Conservation (phyloP, 352 stramenopile species). For the Peronospora farinosa region DNA sequence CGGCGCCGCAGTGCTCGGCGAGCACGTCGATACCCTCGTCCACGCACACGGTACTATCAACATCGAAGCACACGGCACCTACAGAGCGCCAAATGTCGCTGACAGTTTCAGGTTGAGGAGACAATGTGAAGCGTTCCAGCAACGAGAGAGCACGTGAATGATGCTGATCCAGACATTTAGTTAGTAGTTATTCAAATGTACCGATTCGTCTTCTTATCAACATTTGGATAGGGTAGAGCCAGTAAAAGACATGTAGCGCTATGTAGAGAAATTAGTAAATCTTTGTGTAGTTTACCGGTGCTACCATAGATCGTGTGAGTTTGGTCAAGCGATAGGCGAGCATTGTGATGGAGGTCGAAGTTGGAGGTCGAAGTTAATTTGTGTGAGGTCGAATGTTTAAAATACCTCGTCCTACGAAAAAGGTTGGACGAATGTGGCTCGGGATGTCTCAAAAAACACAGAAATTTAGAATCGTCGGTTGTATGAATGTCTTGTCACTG, state of each 20-base stretch:
- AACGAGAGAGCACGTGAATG: constrained; percentile 16
- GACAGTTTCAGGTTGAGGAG: constrained; percentile 13
- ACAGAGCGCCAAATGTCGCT: constrained; percentile 66
- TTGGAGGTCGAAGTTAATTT: background rate
- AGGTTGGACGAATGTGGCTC: background rate
- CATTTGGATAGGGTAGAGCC: background rate
- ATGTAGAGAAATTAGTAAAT: background rate
- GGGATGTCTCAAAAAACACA: background rate
- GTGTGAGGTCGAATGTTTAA: background rate
- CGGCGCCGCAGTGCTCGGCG: constrained; percentile 92
- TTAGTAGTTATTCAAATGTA: constrained; percentile 12
- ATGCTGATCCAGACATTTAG: constrained; percentile 2
- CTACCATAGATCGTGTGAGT: constrained; percentile 20
- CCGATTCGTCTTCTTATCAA: background rate
- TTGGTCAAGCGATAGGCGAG: constrained; percentile 23
- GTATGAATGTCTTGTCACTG: background rate
- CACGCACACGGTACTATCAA: constrained; percentile 96
- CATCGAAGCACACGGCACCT: constrained; percentile 85
- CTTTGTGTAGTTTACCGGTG: constrained; percentile 14
- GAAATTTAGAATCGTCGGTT: constrained; percentile 7
- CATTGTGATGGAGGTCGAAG: constrained; percentile 4
- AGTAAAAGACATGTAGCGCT: background rate
- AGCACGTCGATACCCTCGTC: constrained; percentile 99
- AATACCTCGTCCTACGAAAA: background rate
- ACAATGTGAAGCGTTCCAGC: constrained; percentile 25